phyloP scores from a whole-genome alignment of 2,329 filamentous ascomycete genomes.

The Cercospora janseana region DNA sequence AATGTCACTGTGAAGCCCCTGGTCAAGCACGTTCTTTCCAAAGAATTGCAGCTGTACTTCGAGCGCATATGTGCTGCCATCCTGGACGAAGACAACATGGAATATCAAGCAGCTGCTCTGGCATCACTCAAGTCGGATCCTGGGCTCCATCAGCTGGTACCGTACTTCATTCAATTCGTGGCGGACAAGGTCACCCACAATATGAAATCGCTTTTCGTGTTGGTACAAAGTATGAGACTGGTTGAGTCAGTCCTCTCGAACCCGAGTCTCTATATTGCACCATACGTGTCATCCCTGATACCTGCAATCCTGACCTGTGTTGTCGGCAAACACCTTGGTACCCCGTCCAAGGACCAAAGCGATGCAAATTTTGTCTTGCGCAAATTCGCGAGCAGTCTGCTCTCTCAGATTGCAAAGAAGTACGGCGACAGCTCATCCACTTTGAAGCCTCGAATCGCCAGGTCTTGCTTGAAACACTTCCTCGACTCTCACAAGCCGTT shows the following conservation, averaged over 20 bases:
- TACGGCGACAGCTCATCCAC: slow-evolving; percentile 79
- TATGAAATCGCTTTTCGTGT: slow-evolving; percentile 82
- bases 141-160: slow-evolving; percentile 89
- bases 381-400: slow-evolving; percentile 77
- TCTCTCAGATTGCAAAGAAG: slow-evolving; percentile 74
- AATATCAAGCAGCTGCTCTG: slow-evolving; percentile 80
- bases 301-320: slow-evolving; percentile 90
- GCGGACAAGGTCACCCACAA: slow-evolving; percentile 94
- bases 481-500: slow-evolving; percentile 81
- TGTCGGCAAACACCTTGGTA: slow-evolving; percentile 76
- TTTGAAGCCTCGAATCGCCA: slow-evolving; percentile 80
- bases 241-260: slow-evolving; percentile 82
- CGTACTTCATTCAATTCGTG: slow-evolving; percentile 95
- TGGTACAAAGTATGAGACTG: slow-evolving; percentile 90
- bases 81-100: slow-evolving; percentile 81
- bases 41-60: slow-evolving; percentile 95
- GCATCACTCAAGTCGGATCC: slow-evolving; percentile 85
- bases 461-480: slow-evolving; percentile 91
- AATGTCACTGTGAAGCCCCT: slow-evolving; percentile 81
- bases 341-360: slow-evolving; percentile 47
- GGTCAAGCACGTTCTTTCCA: slow-evolving; percentile 93
- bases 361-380: slow-evolving; percentile 73
- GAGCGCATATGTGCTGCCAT: slow-evolving; percentile 90
- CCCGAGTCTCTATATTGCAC: slow-evolving; percentile 70
- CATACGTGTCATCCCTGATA: slow-evolving; percentile 68